These are phyloP conservation scores for Spencermartinsiella europaea DNA, from an alignment of 805 yeast genomes.

Conservation along the genomic window DNA sequence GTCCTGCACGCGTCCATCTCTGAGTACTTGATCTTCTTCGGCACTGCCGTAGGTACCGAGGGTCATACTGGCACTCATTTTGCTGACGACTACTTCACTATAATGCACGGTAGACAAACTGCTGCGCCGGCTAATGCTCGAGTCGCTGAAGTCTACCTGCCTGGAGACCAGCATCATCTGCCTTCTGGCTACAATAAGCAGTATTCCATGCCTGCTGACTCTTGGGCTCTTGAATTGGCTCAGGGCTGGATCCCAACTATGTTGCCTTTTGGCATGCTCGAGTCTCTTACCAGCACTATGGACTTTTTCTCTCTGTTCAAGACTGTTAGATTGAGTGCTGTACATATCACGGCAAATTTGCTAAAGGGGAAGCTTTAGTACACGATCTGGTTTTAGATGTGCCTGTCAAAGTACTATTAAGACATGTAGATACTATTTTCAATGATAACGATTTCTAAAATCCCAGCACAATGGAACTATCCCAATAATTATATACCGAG, in stretches of 20 bases:
- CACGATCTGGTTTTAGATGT: neutral
- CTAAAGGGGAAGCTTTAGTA: constrained; percentile 62
- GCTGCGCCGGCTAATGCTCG: constrained; percentile 67
- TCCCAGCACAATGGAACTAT: no score
- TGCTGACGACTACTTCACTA: constrained; percentile 96
- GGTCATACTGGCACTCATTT: constrained; percentile 95
- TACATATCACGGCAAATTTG: constrained; percentile 69
- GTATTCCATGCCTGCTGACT: constrained; percentile 75
- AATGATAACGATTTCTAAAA: no score
- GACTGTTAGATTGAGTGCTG: constrained; percentile 71
- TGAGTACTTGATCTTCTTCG: constrained; percentile 90
- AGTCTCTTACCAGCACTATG: constrained; percentile 70
- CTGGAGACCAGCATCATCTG: constrained; percentile 86
- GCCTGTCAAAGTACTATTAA: neutral
- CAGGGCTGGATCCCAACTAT: constrained; percentile 99
- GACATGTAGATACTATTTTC: no score
- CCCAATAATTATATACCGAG: no score
- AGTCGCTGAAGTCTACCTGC: constrained; percentile 63
- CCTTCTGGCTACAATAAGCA: constrained; percentile 72
- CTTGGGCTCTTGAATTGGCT: constrained; percentile 90
- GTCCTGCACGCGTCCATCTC: constrained; percentile 91
- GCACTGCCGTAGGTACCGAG: constrained; percentile 90
- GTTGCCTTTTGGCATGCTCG: constrained; percentile 93
- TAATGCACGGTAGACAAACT: constrained; percentile 69
- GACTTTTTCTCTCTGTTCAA: constrained; percentile 64